Evolutionary conservation across 2,329 filamentous ascomycete species (phyloP).

Genomic region (Amphichorda felina): DNA sequence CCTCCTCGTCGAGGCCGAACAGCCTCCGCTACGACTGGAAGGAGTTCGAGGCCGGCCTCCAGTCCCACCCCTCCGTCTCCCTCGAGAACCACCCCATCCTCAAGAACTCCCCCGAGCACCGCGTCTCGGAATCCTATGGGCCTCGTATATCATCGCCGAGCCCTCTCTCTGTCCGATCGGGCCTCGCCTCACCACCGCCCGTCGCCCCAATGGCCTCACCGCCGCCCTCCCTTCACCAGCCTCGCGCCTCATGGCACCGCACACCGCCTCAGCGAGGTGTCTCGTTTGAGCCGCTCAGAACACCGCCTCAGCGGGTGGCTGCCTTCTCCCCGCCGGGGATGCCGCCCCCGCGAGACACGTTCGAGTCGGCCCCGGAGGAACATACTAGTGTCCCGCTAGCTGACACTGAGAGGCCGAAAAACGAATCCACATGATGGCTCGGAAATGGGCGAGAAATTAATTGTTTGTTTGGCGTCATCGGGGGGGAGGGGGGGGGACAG

Average conservation of each 20-base stretch:
- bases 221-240: not conserved
- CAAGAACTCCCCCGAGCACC: not conserved
- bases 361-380: not conserved
- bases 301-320: no score
- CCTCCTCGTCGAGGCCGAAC: not conserved
- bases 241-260: no score
- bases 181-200: no score
- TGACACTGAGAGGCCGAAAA: not conserved
- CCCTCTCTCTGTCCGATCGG: no score
- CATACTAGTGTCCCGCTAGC: not conserved
- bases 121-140: not conserved
- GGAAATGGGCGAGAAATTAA: no score
- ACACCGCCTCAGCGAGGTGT: no score
- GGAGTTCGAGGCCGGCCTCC: constrained; percentile 22
- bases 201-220: not conserved
- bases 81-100: constrained; percentile 16
- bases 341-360: not conserved
- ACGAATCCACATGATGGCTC: no score
- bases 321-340: no score
- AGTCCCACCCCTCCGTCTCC: constrained; percentile 14
- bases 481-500: not conserved
- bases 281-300: no score
- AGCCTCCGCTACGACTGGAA: constrained; percentile 23
- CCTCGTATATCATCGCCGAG: not conserved
- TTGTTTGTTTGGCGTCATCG: not conserved